Base-by-base conservation (phyloP, 352 stramenopile species). In the Phytophthora constricta region DNA sequence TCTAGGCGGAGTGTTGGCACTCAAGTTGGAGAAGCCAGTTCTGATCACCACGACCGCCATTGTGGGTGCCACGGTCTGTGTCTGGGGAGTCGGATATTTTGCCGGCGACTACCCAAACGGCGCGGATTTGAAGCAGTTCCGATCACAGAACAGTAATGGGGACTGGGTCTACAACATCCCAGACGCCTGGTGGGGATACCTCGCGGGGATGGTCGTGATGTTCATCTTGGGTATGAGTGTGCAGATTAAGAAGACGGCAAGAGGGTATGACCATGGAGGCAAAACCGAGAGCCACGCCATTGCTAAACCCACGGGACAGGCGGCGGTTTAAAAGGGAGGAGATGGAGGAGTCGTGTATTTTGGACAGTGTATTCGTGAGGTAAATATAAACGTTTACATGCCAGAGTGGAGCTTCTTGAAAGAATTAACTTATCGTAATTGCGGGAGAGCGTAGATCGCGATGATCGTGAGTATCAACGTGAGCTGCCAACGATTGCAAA, bases 111-210 rank as follows among this genome's bases (percentile, higher is more conserved):
- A 89, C 60, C 81, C 83, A 9, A 93, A 86, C 31, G 79, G 71
- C 28, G 78, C 76, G 16, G 68, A 84, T 48, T 70, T 93, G 20
- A 74, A 80, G 34, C 62, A 80, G 31, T 87, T 89, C 47, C 65
- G 75, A 51, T 46, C n/a, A 2, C 68, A 67, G 37, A 70, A 76
- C 19, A 62, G 51, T 19, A 62, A 82, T 3, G 80, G 77, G 34
- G 54, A 82, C 11, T 90, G 71, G 65, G 60, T 84, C 13, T 95
- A 94, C 64, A 65, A 73, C 8, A 84, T 96, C 34, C 82, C 82
- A 8, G 70, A 69, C 22, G 82, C 79, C 5, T 94, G 87, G 84
- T 96, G 84, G 86, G 82, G 48, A 14, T 96, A 96, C 63, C 41
- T 96, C 53, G 78, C 68, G 4, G 83, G 72, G 2, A 89, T 79